Base-by-base conservation (phyloP, 371 early-diverging fungal species). In the Rhizopus delemar region DNA sequence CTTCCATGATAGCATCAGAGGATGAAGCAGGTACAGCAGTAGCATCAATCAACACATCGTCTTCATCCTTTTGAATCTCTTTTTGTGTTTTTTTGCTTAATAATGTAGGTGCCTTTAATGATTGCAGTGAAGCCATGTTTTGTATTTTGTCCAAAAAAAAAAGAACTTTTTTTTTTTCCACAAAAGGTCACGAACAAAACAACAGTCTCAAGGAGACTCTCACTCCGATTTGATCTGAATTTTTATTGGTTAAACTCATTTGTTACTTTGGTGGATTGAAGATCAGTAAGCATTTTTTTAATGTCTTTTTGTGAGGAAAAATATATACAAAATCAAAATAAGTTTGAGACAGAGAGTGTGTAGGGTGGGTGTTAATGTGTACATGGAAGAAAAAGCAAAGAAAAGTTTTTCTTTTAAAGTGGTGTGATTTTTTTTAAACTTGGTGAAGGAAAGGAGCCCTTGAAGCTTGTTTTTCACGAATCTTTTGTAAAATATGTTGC, bases 401-500 rank as follows among this genome's bases (percentile, higher is more conserved):
- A 9, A 48, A 48, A 28, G 5, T n/a, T 6, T 43, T n/a, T 5
- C 3, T 43, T 43, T 15, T 31, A 48, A 29, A 29, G 31, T 48
- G 48, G 48, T 9, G 29, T 48, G 48, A 29, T 48, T 12, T 48
- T 48, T 28, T 28, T 16, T 28, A 15, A 29, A 45, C 3, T 45
- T 45, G 46, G 13, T 48, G 48, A 41, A 58, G 48, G 46, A 66
- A 66, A 28, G 62, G 48, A 35, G 34, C 51, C 51, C 56, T 45
- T 9, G 53, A 52, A 6, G 61, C 51, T 60, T 85, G 83, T 55
- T 83, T 83, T 53, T 86, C 86, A 59, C 86, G 85, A 35, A 90
- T 81, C 64, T 78, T 74, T 63, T 95, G 93, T 34, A 95, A 77
- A 46, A 93, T 92, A 68, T 91, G 92, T 29, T 86, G 81, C 88